Evolutionary conservation across 2,329 filamentous ascomycete species (phyloP).

Genomic region (Fonsecaea pugnacius): DNA sequence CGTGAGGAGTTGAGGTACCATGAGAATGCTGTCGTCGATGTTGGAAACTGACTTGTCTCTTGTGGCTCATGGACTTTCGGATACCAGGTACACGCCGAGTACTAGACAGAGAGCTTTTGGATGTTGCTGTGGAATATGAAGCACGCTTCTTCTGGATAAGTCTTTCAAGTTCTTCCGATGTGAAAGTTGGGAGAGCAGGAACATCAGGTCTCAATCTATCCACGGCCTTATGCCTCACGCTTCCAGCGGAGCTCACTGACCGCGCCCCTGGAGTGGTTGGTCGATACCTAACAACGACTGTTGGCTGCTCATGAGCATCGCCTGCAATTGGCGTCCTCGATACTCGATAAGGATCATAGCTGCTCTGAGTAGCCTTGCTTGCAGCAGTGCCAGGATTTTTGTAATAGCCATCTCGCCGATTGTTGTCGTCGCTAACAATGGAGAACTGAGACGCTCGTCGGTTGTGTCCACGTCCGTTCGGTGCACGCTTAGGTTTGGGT

Average conservation of each 20-base stretch:
- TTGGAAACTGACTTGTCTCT: slow-evolving; percentile 66
- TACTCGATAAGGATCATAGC: slow-evolving; percentile 83
- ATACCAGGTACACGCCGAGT: slow-evolving; percentile 46
- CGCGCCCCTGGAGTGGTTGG: slow-evolving; percentile 43
- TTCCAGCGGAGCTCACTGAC: slow-evolving; percentile 40
- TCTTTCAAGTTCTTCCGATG: slow-evolving; percentile 32
- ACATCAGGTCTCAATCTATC: slow-evolving; percentile 25
- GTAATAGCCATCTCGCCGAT: slow-evolving; percentile 54
- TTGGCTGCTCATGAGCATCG: slow-evolving; percentile 64
- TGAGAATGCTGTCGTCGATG: slow-evolving; percentile 54
- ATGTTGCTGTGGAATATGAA: slow-evolving; percentile 39
- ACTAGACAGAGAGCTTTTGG: slow-evolving; percentile 55
- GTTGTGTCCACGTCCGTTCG: slow-evolving; percentile 40
- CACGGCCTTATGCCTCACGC: slow-evolving; percentile 26
- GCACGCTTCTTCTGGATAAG: slow-evolving; percentile 31
- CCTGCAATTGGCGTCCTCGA: slow-evolving; percentile 60
- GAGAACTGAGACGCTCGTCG: slow-evolving; percentile 61
- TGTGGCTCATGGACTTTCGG: slow-evolving; percentile 57
- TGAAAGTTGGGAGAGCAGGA: slow-evolving; percentile 31
- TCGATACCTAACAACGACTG: slow-evolving; percentile 69
- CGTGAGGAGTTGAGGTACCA: slow-evolving; percentile 35
- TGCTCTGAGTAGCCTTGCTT: slow-evolving; percentile 57
- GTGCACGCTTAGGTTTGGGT: slow-evolving; percentile 41
- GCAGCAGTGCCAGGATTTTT: slow-evolving; percentile 51
- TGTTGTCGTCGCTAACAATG: slow-evolving; percentile 59